Percentiles rank a stretch among this genome's conserved stretches.
phyloP scores from a whole-genome alignment of 73 alveolate species.

The Paramecium biaurelia region DNA sequence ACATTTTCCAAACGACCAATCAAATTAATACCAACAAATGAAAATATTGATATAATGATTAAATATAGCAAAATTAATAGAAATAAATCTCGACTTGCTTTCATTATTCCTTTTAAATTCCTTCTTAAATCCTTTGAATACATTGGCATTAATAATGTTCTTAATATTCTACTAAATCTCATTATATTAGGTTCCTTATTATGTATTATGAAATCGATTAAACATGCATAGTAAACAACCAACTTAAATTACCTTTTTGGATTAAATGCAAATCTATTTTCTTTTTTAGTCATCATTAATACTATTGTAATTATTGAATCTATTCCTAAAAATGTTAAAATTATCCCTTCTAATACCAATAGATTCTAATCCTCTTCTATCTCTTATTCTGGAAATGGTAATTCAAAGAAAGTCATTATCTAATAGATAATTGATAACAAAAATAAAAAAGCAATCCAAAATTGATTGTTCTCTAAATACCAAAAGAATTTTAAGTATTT shows the following conservation, averaged over 20 bases:
- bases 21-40: conserved; percentile 54
- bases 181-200: background rate
- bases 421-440: background rate
- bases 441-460: background rate
- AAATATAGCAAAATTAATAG: conserved; percentile 23
- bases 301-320: background rate
- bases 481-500: conserved; percentile 17
- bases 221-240: background rate
- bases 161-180: conserved; percentile 42
- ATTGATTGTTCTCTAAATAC: conserved; percentile 21
- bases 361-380: background rate
- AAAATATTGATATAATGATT: conserved; percentile 42
- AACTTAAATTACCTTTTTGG: background rate
- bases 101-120: conserved; percentile 50
- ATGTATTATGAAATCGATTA: background rate
- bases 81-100: conserved; percentile 38
- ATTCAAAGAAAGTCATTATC: conserved; percentile 7
- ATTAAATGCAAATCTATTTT: background rate
- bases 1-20: conserved; percentile 52
- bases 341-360: background rate
- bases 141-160: conserved; percentile 45
- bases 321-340: background rate
- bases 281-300: background rate
- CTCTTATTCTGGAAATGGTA: background rate
- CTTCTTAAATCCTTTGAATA: conserved; percentile 56